phyloP scores from a whole-genome alignment of 2,329 filamentous ascomycete genomes.

The Fusarium pseudoanthophilum region DNA sequence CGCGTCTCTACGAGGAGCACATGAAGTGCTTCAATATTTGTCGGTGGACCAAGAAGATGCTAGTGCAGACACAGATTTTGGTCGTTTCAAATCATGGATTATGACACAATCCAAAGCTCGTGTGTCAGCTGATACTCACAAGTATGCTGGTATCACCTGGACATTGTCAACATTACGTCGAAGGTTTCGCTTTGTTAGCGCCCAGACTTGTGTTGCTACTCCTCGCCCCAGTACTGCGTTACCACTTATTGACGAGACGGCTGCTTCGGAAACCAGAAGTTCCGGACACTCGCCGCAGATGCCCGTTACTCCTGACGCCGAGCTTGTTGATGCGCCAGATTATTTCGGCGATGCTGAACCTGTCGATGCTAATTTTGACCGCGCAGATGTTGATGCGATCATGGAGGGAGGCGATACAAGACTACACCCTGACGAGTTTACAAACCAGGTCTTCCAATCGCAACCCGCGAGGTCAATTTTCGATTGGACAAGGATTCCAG shows the following conservation, averaged over 20 bases:
- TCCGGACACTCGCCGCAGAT: slow-evolving; percentile 52
- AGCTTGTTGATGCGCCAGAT: slow-evolving; percentile 49
- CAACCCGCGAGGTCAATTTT: slow-evolving; percentile 65
- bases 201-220: slow-evolving; percentile 52
- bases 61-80: slow-evolving; percentile 60
- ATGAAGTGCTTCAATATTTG: slow-evolving; percentile 66
- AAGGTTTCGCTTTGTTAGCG: slow-evolving; percentile 75
- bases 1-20: slow-evolving; percentile 68
- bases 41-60: slow-evolving; percentile 59
- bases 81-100: slow-evolving; percentile 76
- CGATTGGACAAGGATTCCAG: slow-evolving; percentile 81
- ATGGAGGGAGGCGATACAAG: slow-evolving; percentile 43
- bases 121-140: slow-evolving; percentile 65
- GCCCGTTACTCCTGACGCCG: slow-evolving; percentile 48
- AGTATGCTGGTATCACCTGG: slow-evolving; percentile 75
- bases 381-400: slow-evolving; percentile 34
- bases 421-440: slow-evolving; percentile 56
- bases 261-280: slow-evolving; percentile 49
- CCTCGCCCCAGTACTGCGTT: slow-evolving; percentile 55
- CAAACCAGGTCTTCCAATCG: slow-evolving; percentile 54
- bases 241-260: slow-evolving; percentile 51
- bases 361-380: slow-evolving; percentile 18
- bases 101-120: slow-evolving; percentile 64
- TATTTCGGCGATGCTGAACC: slow-evolving; percentile 55
- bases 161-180: slow-evolving; percentile 75